Evolutionary conservation across 352 stramenopile genomes (phyloP).

Genomic region (Discostella stelligera): DNA sequence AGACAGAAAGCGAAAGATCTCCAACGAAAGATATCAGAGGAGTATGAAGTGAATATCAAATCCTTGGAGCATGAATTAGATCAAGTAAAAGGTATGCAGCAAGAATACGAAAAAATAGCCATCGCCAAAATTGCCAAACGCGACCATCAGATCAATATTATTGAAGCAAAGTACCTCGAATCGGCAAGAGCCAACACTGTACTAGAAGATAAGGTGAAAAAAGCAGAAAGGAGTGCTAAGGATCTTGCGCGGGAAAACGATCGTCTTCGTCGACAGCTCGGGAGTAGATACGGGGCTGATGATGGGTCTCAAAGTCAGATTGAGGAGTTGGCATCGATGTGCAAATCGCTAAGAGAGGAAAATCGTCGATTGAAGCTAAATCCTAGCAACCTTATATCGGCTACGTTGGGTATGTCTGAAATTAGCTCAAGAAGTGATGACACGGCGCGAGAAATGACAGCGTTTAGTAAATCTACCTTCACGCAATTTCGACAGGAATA

Average conservation of each 20-base stretch:
- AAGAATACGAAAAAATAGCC: slow-evolving; percentile 48
- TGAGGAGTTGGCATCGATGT: slow-evolving; percentile 74
- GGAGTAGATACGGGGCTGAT: slow-evolving; percentile 57
- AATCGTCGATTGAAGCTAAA: slow-evolving; percentile 64
- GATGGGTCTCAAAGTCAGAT: slow-evolving; percentile 61
- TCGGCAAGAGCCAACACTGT: slow-evolving; percentile 23
- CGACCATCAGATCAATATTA: slow-evolving; percentile 40
- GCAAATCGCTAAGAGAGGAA: slow-evolving; percentile 69
- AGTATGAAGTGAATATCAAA: slow-evolving; percentile 36
- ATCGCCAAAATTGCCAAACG: slow-evolving; percentile 48
- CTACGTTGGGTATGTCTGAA: slow-evolving; percentile 9
- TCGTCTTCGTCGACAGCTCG: slow-evolving; percentile 70
- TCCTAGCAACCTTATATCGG: not conserved
- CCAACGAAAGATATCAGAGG: slow-evolving; percentile 28
- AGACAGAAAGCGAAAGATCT: slow-evolving; percentile 33
- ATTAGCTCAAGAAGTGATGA: slow-evolving; percentile 29
- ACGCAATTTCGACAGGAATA: slow-evolving; percentile 68
- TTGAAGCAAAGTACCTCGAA: slow-evolving; percentile 24
- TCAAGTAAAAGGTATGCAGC: slow-evolving; percentile 31
- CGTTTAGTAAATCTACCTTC: slow-evolving; percentile 58
- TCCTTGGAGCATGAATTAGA: slow-evolving; percentile 28
- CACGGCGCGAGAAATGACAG: slow-evolving; percentile 16
- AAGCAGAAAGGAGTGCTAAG: slow-evolving; percentile 38
- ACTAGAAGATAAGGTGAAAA: slow-evolving; percentile 41
- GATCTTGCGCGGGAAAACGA: slow-evolving; percentile 73